Evolutionary conservation across 257 asterid genomes (phyloP), one percentile per base, ranked within the genome.

Genomic region (Nyctanthes arbortristis): DNA sequence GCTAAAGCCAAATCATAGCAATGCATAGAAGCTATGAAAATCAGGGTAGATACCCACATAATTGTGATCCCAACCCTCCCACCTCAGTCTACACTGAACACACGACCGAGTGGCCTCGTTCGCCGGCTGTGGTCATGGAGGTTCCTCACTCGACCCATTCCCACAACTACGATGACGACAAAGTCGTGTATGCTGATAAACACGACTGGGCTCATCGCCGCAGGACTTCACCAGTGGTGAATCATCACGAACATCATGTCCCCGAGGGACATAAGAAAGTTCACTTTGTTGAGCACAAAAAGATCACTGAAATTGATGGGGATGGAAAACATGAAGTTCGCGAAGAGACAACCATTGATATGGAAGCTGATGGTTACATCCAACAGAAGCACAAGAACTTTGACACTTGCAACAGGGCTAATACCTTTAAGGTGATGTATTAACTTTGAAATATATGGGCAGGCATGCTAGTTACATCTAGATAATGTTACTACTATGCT

Each of bases 341-440:
- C 61, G 78, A 72, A 39, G 81, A 73, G 0, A 60, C 24, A 32
- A 64, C 75, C 25, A 56, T 85, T 14, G 83, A 91, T 47, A 14
- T 40, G 61, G 85, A 80, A 65, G 88, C 92, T 30, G 91, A 87
- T 63, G 93, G 85, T 22, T 89, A 78, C 63, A 87, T 89, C 71
- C 70, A 73, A 49, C 55, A 68, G 86, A 75, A 82, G 70, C 94
- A 75, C 85, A 84, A 65, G 81, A 74, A 65, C 22, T 92, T 88
- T 58, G 86, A 75, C 68, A 32, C 69, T 29, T 67, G 57, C 78
- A 85, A 80, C 43, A 77, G 86, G 86, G 65, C 66, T n/a, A n/a
- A n/a, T 31, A 79, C 82, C 14, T 75, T 71, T 57, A 79, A 79
- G 74, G 70, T 5, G 74, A 68, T 5, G 14, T 28, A 65, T 56